phyloP scores from a whole-genome alignment of 805 yeast species.

The Candida coleopterorum region DNA sequence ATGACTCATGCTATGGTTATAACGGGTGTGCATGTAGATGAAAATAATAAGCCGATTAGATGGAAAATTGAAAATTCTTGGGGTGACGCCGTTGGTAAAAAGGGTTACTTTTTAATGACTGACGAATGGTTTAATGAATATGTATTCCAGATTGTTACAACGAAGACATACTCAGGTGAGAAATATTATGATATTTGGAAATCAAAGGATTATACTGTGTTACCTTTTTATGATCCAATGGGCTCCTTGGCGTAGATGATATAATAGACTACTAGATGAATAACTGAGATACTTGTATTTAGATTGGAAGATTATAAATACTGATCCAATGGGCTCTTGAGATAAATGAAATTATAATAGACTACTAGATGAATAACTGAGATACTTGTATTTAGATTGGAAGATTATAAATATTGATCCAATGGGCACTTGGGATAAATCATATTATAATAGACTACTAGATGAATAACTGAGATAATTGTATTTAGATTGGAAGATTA shows the following conservation, averaged over 20 bases:
- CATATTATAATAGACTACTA: too few relatives aligned
- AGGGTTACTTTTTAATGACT: conserved; percentile 40
- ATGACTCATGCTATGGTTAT: conserved; percentile 93
- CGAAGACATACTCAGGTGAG: conserved; percentile 32
- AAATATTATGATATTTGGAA: conserved; percentile 33
- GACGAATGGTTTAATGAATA: conserved; percentile 42
- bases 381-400: too few relatives aligned
- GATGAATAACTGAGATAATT: too few relatives aligned
- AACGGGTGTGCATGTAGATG: conserved; percentile 72
- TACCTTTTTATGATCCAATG: conserved; percentile 42
- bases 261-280: too few relatives aligned
- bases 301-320: too few relatives aligned
- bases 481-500: too few relatives aligned
- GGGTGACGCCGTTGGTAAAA: conserved; percentile 38
- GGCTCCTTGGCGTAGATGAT: conserved; percentile 37
- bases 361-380: too few relatives aligned
- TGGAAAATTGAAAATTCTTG: conserved; percentile 44
- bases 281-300: too few relatives aligned
- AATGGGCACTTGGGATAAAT: too few relatives aligned
- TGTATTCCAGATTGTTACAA: conserved; percentile 39
- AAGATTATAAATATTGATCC: too few relatives aligned
- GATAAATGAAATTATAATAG: too few relatives aligned
- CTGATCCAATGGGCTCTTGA: too few relatives aligned
- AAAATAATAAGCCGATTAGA: conserved; percentile 32
- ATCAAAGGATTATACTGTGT: conserved; percentile 23